Base-by-base conservation (phyloP, 768 basidiomycete genomes). In the Pilatotrama ljubarskyi region DNA sequence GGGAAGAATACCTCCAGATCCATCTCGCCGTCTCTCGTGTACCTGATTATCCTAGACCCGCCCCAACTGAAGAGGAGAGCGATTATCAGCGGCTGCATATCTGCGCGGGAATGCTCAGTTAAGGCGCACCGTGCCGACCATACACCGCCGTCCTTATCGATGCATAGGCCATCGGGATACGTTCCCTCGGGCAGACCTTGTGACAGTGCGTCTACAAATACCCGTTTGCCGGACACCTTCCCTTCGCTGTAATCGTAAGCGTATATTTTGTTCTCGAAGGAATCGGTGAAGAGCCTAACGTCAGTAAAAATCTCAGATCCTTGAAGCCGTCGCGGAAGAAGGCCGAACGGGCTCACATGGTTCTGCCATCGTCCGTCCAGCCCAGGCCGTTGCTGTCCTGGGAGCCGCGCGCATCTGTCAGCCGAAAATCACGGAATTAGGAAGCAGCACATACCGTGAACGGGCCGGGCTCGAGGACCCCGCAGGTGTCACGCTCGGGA, bases 211-310 rank as follows among this genome's bases (percentile, higher is more conserved):
- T 89, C 83, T 46, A 87, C 75, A 51, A 83, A 82, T 11, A 84
- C 66, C 11, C 86, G 79, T 55, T 82, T 79, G 67, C 86, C 84
- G 42, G 78, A 75, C 38, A 87, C 65, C 14, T 75, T 72, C n/a
- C 86, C 87, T 51, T 72, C 62, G 61, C 77, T 75, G 64, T 88
- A 89, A 67, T 87, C 84, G 66, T 86, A 87, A 20, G 82, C 84
- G 62, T 85, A 84, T 62, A 90, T 89, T 64, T 78, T 76, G 73
- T 88, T 86, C n/a, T 73, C 74, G 55, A 82, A 71, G 1, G 86
- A 88, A 70, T 89, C 85, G 55, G 87, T 88, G 69, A 87, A 87
- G 73, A 87, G 88, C 70, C 87, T 88, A 63, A n/a, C 67, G 51
- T 46, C 51, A 42, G 60, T 41, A 5, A 7, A 13, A 53, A 54